Conservation (phyloP, 1,139 yeast species). For the Arxiozyma bovina region DNA sequence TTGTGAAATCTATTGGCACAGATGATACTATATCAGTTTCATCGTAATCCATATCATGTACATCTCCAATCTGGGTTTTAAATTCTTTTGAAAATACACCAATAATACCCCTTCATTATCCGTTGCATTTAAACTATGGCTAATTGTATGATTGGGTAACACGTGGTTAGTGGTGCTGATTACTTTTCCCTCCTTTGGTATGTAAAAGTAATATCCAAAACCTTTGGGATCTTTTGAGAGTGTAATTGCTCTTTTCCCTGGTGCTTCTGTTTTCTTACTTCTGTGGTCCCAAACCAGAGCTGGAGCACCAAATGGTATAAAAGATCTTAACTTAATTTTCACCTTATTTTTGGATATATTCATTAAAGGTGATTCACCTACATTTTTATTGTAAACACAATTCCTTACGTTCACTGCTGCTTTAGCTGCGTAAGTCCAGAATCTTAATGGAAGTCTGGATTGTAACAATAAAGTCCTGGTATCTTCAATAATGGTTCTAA, state of each 20-base stretch:
- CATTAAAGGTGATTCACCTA: slow-evolving; percentile 1
- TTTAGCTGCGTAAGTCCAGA: slow-evolving; percentile 7
- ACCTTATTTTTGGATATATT: neutral
- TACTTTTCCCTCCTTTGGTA: slow-evolving; percentile 4
- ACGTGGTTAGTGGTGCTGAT: slow-evolving; percentile 1
- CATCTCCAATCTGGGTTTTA: slow-evolving; percentile 1
- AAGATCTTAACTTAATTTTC: slow-evolving; percentile 2
- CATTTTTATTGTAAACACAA: slow-evolving; percentile 1
- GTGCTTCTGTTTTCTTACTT: neutral
- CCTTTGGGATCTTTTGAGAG: slow-evolving; percentile 2
- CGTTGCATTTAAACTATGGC: neutral
- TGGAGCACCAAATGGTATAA: slow-evolving; percentile 5
- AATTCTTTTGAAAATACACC: slow-evolving; percentile 1
- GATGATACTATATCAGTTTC: neutral
- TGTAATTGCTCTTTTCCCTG: neutral
- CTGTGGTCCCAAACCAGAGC: slow-evolving; percentile 1
- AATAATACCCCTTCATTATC: neutral
- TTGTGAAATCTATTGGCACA: neutral
- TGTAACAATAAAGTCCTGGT: neutral
- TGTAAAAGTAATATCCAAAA: slow-evolving; percentile 5
- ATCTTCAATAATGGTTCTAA: slow-evolving; percentile 1
- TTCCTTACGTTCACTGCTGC: slow-evolving; percentile 5
- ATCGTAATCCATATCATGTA: neutral
- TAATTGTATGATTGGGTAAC: slow-evolving; percentile 1
- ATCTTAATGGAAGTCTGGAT: slow-evolving; percentile 1